Conservation (phyloP, 495 filamentous ascomycete species). For the Parmelia sp. region DNA sequence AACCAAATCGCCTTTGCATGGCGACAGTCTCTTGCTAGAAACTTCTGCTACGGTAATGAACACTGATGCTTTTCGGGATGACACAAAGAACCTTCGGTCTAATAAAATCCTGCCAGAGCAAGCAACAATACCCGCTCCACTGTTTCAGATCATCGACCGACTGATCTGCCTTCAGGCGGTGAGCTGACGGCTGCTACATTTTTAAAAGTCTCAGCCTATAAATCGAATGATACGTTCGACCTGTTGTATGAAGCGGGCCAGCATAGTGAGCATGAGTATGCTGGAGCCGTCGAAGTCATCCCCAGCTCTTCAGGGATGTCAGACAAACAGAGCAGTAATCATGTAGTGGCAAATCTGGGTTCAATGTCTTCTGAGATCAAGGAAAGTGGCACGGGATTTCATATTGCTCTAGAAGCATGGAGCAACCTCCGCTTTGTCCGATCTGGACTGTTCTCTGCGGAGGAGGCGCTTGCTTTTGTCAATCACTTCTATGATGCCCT, state of each 20-base stretch:
- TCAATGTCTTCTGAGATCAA: background rate
- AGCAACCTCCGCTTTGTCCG: background rate
- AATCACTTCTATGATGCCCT: background rate
- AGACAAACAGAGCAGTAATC: background rate
- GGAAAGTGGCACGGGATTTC: background rate
- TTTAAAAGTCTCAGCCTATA: background rate
- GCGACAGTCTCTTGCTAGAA: background rate
- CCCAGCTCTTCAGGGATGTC: background rate
- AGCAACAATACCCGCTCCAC: background rate
- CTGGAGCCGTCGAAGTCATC: background rate
- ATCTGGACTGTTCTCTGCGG: background rate
- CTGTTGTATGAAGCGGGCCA: background rate
- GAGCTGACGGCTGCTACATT: background rate
- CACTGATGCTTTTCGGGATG: background rate
- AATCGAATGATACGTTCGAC: background rate
- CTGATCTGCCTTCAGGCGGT: background rate
- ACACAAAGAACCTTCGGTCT: background rate
- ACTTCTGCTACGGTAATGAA: background rate
- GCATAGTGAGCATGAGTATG: background rate
- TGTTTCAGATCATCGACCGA: background rate
- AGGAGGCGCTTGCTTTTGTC: background rate
- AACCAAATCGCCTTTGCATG: background rate
- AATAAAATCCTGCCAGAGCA: background rate
- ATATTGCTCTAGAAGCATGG: background rate
- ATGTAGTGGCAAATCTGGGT: background rate